Conservation (phyloP, 2,329 filamentous ascomycete species). For the Trichothecium roseum region DNA sequence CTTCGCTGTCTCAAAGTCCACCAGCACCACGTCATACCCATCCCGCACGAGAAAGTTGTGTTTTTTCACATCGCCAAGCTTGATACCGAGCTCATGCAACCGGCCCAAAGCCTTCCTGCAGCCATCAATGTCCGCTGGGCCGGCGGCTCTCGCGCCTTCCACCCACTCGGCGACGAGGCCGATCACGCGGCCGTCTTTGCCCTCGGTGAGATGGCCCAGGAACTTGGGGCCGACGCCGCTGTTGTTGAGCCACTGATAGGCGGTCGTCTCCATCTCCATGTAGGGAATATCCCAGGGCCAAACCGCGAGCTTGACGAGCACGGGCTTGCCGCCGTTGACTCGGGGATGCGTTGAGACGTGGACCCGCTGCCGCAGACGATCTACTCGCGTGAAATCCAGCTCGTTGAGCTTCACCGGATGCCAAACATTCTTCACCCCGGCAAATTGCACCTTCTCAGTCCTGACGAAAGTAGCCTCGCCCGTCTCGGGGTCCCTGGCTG, state of each 20-base stretch:
- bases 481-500: constrained; percentile 9
- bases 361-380: constrained; percentile 13
- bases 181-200: constrained; percentile 13
- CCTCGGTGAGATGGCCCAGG: constrained; percentile 18
- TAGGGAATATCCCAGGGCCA: constrained; percentile 15
- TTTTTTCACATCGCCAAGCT: constrained; percentile 23
- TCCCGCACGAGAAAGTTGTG: constrained; percentile 20
- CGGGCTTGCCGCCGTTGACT: constrained; percentile 11
- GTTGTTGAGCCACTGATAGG: constrained; percentile 15
- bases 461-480: constrained; percentile 9
- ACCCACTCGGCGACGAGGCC: constrained; percentile 15
- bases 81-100: constrained; percentile 19
- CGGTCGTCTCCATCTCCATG: constrained; percentile 14
- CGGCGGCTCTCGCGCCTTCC: constrained; percentile 13
- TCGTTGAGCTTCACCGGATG: constrained; percentile 14
- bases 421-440: constrained; percentile 11
- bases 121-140: constrained; percentile 15
- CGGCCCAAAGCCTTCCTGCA: constrained; percentile 15
- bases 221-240: constrained; percentile 14
- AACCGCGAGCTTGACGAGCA: constrained; percentile 15
- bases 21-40: constrained; percentile 13
- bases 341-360: constrained; percentile 13
- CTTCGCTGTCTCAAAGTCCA: constrained; percentile 22
- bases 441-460: constrained; percentile 10
- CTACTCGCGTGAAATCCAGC: constrained; percentile 12